These are phyloP conservation scores for Phytophthora cryptogea DNA, from an alignment of 352 stramenopile species.

Conservation along the genomic window DNA sequence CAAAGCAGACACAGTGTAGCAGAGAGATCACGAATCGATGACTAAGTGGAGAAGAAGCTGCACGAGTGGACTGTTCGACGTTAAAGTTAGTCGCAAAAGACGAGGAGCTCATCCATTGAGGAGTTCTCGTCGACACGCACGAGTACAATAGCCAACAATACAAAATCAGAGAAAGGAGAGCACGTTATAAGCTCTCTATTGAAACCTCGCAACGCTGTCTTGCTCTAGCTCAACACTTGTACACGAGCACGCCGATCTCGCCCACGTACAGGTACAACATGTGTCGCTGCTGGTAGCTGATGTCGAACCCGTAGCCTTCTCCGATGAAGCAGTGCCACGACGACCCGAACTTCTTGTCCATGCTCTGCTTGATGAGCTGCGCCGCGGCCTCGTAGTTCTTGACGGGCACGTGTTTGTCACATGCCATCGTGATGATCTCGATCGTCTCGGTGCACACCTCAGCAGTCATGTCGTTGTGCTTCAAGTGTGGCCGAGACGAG, in stretches of 20 bases:
- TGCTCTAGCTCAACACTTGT: conserved; percentile 90
- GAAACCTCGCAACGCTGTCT: conserved; percentile 6
- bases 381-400: conserved; percentile 95
- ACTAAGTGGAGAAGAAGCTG: neutral
- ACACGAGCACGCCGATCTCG: conserved; percentile 94
- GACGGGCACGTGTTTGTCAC: conserved; percentile 93
- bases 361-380: conserved; percentile 95
- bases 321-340: conserved; percentile 97
- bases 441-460: conserved; percentile 95
- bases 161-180: conserved; percentile 13
- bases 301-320: conserved; percentile 96
- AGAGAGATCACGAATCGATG: neutral
- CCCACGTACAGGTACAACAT: conserved; percentile 96
- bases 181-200: conserved; percentile 11
- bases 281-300: conserved; percentile 96
- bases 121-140: conserved; percentile 25
- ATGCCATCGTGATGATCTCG: conserved; percentile 96
- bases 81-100: conserved; percentile 23
- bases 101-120: conserved; percentile 8
- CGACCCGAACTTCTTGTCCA: conserved; percentile 97
- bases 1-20: conserved; percentile 22
- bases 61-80: conserved; percentile 8
- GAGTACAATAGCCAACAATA: conserved; percentile 34
- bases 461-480: conserved; percentile 91
- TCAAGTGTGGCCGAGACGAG: conserved; percentile 79